Percentiles rank a stretch among this genome's conserved stretches.
Evolutionary conservation across 805 yeast species (phyloP).

Genomic region (Pichia manshurica): DNA sequence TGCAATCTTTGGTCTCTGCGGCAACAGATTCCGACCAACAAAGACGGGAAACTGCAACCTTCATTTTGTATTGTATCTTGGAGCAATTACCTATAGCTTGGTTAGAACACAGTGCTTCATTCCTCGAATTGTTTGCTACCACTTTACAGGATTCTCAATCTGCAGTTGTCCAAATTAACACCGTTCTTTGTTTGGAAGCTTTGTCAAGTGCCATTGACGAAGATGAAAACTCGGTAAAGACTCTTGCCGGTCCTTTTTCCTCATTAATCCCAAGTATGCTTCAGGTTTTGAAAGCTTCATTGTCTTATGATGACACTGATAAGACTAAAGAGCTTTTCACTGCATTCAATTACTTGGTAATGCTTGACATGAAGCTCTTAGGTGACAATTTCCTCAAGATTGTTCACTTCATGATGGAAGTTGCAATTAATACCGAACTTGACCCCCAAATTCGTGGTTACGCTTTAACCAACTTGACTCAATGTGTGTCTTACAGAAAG

Average conservation of each 20-base stretch:
- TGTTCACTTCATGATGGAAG: constrained; percentile 67
- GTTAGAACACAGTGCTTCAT: constrained; percentile 53
- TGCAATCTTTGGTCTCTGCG: constrained; percentile 64
- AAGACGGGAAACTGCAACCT: constrained; percentile 78
- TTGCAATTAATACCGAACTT: constrained; percentile 56
- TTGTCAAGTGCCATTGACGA: constrained; percentile 66
- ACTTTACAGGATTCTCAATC: constrained; percentile 62
- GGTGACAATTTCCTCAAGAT: constrained; percentile 68
- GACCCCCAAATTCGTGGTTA: constrained; percentile 81
- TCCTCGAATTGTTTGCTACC: constrained; percentile 62
- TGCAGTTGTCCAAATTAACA: constrained; percentile 70
- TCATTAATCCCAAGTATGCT: constrained; percentile 74
- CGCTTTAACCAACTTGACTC: constrained; percentile 77
- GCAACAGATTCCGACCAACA: constrained; percentile 46
- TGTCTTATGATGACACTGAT: constrained; percentile 65
- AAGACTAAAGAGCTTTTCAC: constrained; percentile 73
- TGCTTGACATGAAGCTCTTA: constrained; percentile 69
- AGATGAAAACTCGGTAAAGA: constrained; percentile 39
- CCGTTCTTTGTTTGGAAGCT: constrained; percentile 73
- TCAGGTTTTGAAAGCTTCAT: constrained; percentile 68
- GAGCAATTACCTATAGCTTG: constrained; percentile 63
- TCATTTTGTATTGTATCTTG: constrained; percentile 67
- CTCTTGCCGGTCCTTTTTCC: constrained; percentile 46
- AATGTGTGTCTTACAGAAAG: constrained; percentile 74
- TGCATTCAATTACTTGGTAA: constrained; percentile 72